Base-by-base conservation (phyloP, 352 stramenopile species). In the Phytophthora constricta region DNA sequence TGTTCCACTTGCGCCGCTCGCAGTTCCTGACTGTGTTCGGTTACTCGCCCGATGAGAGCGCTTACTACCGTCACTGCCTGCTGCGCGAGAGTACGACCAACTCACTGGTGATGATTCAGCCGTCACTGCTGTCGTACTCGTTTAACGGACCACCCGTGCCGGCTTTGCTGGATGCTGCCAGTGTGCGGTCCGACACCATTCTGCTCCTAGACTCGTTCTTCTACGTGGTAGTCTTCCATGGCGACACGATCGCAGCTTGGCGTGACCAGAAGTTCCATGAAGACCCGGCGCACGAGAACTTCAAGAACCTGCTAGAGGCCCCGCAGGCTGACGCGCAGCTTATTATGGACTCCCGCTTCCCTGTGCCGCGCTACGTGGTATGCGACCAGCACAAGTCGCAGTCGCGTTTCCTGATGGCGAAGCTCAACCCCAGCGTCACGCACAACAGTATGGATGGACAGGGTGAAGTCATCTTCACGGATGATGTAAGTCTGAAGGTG, bases 11-110 rank as follows among this genome's bases (percentile, higher is more conserved):
- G 54, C 90, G 98, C 34, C 87, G 98, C 27, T 99, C 97, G 42
- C 97, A 99, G 82, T 99, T 99, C 77, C 82, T 99, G 58, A 98
- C 99, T 31, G 87, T 99, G 31, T 99, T 99, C 74, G 99, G 99
- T 62, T 99, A 97, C 65, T 98, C 90, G 62, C 98, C 98, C 9
- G 98, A 99, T 76, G 98, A 99, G 76, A 98, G 94, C 54, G 90
- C 95, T 37, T 99, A 99, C 79, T 99, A 99, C 79, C 87, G 96
- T 27, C 97, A 98, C 76, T 91, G 83, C 48, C 69, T 99, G 56
- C 83, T 95, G 55, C 90, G 93, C 23, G 97, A 99, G 76, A 99
- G 95, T 76, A 98, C 93, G 47, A 98, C 93, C 48, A 99, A 99
- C 82, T 99, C 93, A 33, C 83, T 99, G 22, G 97, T 99, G 49